Conservation (phyloP, 192 early-diverging fungal species). For the Umbelopsis isabellina region DNA sequence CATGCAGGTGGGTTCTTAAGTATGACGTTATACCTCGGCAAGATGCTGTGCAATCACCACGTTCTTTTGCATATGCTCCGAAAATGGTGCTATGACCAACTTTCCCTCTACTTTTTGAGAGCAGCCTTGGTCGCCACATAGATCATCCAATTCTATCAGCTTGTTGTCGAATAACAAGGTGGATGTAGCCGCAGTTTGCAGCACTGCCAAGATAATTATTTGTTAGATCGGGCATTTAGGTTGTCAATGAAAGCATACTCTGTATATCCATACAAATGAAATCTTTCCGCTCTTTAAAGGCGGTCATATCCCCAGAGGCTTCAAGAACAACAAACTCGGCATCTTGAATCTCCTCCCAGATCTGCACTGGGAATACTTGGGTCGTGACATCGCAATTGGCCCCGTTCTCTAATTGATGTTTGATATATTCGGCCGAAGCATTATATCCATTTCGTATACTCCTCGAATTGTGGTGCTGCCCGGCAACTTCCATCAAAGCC, state of each 20-base stretch:
- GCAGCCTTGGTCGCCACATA: neutral
- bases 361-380: conserved; percentile 46
- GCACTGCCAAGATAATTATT: neutral
- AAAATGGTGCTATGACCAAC: neutral
- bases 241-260: neutral
- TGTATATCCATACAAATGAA: conserved; percentile 41
- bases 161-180: conserved; percentile 12
- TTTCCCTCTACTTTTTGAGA: neutral
- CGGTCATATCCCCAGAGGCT: conserved; percentile 9
- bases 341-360: conserved; percentile 44
- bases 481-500: conserved; percentile 37
- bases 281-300: conserved; percentile 44
- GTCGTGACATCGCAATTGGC: conserved; percentile 48
- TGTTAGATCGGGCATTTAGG: too few relatives aligned
- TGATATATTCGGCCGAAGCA: conserved; percentile 63
- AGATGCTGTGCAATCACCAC: conserved; percentile 1
- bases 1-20: neutral
- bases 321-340: conserved; percentile 40
- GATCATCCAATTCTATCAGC: conserved; percentile 1
- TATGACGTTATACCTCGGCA: neutral
- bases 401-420: conserved; percentile 52
- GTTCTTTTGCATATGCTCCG: conserved; percentile 7
- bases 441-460: conserved; percentile 45
- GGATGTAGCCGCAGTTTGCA: neutral
- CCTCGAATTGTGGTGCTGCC: conserved; percentile 44